Evolutionary conservation across 192 early-diverging fungal genomes (phyloP), one percentile per base, ranked within the genome.

Genomic region (Anaeromyces robustus): DNA sequence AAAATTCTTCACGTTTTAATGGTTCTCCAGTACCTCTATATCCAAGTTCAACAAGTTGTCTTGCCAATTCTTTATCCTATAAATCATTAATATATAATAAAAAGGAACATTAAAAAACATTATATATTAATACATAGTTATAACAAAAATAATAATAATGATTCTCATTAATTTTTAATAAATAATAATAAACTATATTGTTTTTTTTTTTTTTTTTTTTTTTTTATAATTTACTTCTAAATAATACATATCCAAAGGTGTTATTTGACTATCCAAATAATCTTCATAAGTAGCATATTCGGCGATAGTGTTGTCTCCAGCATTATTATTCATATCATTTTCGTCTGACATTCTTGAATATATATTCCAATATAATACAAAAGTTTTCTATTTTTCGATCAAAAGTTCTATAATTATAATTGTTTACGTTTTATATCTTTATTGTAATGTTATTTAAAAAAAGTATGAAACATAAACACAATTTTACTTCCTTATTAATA

Each of bases 211-310:
- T 34, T 34, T 12, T 34, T 7, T 34, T 34, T 34, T 34, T 34
- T 34, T 34, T 34, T 4, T 34, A 34, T 34, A 12, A 43, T 12
- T 30, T 81, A 88, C 89, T 82, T 91, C 90, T 29, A 91, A 84
- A 78, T 91, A 91, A 84, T 85, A 91, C 28, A 91, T 82, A 81
- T 91, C 90, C n/a, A 89, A 52, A 0, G 89, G 82, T 9, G 87
- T 87, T 79, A 91, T 91, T 78, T 91, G 90, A 31, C 82, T 85
- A 84, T 91, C 90, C 13, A 91, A 84, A 83, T 91, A 91, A 41
- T 91, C 90, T 85, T 91, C 90, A 81, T 91, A 91, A 2, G 87
- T 89, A 28, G 86, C 86, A 84, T 89, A 91, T 80, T 91, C 90
- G 41, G 90, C 88, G 39, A 90, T 87, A 29, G 84, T 88, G 77